These are phyloP conservation scores for Yarrowia porcina DNA, from an alignment of 805 yeast species.

Conservation along the genomic window DNA sequence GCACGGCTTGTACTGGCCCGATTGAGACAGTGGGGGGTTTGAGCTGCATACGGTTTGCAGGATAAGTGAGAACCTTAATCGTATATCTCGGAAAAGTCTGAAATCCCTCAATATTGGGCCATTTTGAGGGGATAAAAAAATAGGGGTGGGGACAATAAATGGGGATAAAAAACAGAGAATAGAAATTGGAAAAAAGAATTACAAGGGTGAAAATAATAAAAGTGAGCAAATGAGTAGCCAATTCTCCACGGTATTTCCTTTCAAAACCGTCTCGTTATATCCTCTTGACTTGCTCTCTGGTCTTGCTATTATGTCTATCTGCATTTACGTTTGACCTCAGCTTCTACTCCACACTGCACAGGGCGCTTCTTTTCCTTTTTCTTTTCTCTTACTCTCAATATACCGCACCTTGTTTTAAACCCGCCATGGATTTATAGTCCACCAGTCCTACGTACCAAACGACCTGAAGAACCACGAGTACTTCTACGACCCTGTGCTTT, in stretches of 20 bases:
- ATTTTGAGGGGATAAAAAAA: neutral
- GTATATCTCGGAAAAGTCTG: neutral
- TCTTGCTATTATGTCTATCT: constrained; percentile 4
- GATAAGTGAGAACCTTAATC: neutral
- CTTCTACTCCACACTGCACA: neutral
- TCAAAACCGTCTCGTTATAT: too few relatives aligned
- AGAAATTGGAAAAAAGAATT: neutral
- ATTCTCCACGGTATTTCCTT: too few relatives aligned
- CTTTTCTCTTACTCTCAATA: neutral
- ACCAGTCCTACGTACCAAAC: neutral
- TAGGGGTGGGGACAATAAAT: neutral
- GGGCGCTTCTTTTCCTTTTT: too few relatives aligned
- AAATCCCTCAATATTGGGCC: constrained; percentile 2
- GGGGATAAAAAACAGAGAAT: neutral
- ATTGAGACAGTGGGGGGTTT: neutral
- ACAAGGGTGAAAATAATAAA: too few relatives aligned
- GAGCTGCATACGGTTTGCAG: neutral
- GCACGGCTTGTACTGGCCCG: constrained; percentile 12
- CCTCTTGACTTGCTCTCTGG: neutral
- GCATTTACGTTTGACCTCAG: neutral
- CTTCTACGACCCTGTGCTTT: too few relatives aligned
- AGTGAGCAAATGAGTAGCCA: too few relatives aligned
- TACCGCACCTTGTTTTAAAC: neutral
- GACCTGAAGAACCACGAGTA: too few relatives aligned
- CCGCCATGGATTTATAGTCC: constrained; percentile 4